phyloP scores from a whole-genome alignment of 2,329 filamentous ascomycete genomes.

The Alternaria postmessia region DNA sequence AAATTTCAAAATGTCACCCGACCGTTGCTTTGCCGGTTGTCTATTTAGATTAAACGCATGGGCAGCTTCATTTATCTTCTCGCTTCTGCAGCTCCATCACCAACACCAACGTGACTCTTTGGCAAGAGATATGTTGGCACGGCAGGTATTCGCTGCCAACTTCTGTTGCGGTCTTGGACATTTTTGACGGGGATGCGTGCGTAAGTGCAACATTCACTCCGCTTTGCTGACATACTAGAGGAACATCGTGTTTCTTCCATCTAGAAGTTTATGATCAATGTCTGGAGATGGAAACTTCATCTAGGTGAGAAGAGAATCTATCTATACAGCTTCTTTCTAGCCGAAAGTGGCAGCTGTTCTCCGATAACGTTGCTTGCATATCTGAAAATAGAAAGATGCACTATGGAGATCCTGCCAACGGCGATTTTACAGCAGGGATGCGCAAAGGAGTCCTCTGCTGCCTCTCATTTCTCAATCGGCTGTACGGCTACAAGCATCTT shows the following conservation, averaged over 20 bases:
- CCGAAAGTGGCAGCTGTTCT: not conserved
- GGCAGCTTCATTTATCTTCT: slow-evolving; percentile 16
- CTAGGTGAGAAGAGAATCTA: slow-evolving; percentile 1
- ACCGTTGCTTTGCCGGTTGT: slow-evolving; percentile 13
- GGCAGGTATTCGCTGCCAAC: not conserved
- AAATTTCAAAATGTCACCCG: slow-evolving; percentile 12
- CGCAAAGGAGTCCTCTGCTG: not conserved
- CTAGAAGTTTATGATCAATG: too few species aligned
- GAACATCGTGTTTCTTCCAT: too few species aligned
- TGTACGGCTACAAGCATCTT: not conserved
- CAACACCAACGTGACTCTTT: not conserved
- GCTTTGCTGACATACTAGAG: too few species aligned
- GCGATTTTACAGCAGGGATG: slow-evolving; percentile 10
- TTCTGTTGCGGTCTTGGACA: too few species aligned
- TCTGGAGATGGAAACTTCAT: too few species aligned
- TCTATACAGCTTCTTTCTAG: too few species aligned
- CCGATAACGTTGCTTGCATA: not conserved
- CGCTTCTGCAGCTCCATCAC: slow-evolving; percentile 14
- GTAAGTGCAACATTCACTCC: too few species aligned
- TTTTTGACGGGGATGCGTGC: too few species aligned
- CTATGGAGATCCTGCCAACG: slow-evolving; percentile 21
- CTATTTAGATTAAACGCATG: slow-evolving; percentile 28
- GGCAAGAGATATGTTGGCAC: not conserved
- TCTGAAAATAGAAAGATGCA: slow-evolving; percentile 12
- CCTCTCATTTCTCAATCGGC: not conserved